Conservation (phyloP, 331 rosid genomes). For the Stylosanthes scabra region DNA sequence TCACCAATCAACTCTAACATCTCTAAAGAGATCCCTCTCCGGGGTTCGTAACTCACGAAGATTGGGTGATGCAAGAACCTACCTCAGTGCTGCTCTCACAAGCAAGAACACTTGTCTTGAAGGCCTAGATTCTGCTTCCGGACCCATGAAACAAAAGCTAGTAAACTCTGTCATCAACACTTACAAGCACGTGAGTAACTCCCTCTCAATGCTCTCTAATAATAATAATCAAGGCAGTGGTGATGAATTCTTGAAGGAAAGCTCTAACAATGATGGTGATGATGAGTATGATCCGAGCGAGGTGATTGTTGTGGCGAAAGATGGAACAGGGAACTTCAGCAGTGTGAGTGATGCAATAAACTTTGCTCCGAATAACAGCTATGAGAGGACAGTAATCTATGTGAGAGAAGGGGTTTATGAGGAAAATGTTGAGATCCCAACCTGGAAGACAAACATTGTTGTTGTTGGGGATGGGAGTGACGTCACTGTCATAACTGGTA, state of each 20-base stretch:
- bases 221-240: constrained; percentile 12
- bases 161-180: constrained; percentile 54
- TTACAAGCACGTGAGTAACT: constrained; percentile 71
- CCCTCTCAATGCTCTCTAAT: constrained; percentile 70
- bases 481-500: constrained; percentile 64
- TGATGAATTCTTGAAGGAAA: constrained; percentile 25
- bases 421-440: constrained; percentile 80
- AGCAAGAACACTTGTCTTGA: constrained; percentile 87
- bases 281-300: constrained; percentile 43
- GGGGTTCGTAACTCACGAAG: constrained; percentile 40
- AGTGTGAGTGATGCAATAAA: constrained; percentile 63
- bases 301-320: constrained; percentile 60
- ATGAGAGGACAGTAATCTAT: constrained; percentile 59
- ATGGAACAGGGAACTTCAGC: constrained; percentile 76
- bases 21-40: constrained; percentile 63
- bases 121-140: constrained; percentile 76
- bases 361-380: constrained; percentile 74
- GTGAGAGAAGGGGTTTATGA: constrained; percentile 65
- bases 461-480: constrained; percentile 82
- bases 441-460: constrained; percentile 66
- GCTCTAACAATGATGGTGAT: too few species aligned
- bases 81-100: constrained; percentile 83
- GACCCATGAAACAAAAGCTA: constrained; percentile 59
- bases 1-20: constrained; percentile 62
- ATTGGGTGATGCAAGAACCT: constrained; percentile 62